phyloP scores from a whole-genome alignment of 2,329 filamentous ascomycete species.

The Penicillium sclerotigenum region DNA sequence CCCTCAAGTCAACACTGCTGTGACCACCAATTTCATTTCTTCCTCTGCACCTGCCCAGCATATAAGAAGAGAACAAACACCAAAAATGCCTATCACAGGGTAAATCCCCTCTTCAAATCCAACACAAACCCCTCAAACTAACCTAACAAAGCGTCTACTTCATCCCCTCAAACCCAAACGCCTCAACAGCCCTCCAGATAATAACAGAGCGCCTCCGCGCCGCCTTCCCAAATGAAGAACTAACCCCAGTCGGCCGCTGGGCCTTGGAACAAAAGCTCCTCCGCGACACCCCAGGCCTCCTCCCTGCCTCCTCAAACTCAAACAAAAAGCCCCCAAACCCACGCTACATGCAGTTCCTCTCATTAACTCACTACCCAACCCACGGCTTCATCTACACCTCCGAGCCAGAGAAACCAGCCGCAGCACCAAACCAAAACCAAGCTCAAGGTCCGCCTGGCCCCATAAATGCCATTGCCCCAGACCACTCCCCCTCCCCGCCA shows the following conservation, averaged over 20 bases:
- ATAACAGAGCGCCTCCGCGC: constrained; percentile 41
- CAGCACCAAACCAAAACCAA: neutral
- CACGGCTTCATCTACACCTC: constrained; percentile 45
- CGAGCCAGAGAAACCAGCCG: constrained; percentile 14
- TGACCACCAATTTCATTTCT: neutral
- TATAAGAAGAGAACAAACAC: neutral
- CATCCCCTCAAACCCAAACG: constrained; percentile 42
- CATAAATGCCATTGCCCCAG: neutral
- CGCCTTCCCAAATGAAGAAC: constrained; percentile 35
- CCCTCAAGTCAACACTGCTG: neutral
- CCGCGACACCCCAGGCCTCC: constrained; percentile 42
- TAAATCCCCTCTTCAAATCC: constrained; percentile 13
- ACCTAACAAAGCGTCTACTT: constrained; percentile 40
- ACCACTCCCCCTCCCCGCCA: constrained; percentile 5
- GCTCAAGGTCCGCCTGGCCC: neutral
- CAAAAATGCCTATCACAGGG: constrained; percentile 37
- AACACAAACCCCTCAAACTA: neutral
- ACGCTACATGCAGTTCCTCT: constrained; percentile 44
- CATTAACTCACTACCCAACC: constrained; percentile 39
- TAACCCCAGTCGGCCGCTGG: constrained; percentile 39
- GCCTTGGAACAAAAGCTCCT: constrained; percentile 43
- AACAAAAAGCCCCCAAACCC: constrained; percentile 31
- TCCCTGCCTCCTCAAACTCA: constrained; percentile 33
- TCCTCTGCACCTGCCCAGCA: neutral
- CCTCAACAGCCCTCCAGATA: constrained; percentile 34